Evolutionary conservation across 257 asterid genomes (phyloP).

Genomic region (Capsicum baccatum): DNA sequence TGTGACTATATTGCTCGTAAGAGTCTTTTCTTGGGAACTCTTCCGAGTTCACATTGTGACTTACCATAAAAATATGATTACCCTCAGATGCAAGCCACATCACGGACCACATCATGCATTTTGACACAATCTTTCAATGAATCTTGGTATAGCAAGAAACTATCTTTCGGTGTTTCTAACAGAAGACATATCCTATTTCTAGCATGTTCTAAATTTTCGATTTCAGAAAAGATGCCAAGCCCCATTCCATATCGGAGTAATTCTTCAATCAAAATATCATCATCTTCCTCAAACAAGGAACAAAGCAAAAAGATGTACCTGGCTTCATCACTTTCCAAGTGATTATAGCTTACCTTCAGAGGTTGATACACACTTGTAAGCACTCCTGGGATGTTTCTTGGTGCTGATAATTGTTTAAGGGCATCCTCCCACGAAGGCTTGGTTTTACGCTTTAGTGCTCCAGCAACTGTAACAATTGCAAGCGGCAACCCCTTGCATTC

Average conservation of each 20-base stretch:
- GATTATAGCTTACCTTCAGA: slow-evolving; percentile 28
- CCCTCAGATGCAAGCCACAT: slow-evolving; percentile 28
- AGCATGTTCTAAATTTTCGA: not conserved
- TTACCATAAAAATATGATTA: not conserved
- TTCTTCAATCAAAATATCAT: not conserved
- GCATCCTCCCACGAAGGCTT: slow-evolving; percentile 12
- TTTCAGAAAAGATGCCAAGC: no score
- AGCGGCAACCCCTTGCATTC: slow-evolving; percentile 33
- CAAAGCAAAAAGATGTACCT: slow-evolving; percentile 26
- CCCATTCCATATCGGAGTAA: slow-evolving; percentile 15
- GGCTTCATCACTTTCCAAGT: slow-evolving; percentile 27
- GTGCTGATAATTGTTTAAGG: slow-evolving; percentile 8
- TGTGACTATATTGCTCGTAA: not conserved
- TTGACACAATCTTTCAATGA: not conserved
- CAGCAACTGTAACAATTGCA: slow-evolving; percentile 19
- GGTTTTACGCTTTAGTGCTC: slow-evolving; percentile 6
- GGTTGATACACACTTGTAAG: slow-evolving; percentile 1
- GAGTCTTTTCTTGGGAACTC: slow-evolving; percentile 14
- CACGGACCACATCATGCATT: slow-evolving; percentile 36
- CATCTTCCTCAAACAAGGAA: slow-evolving; percentile 29
- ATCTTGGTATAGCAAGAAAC: slow-evolving; percentile 16
- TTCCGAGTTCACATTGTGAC: slow-evolving; percentile 1
- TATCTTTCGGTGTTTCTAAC: not conserved
- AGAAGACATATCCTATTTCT: not conserved
- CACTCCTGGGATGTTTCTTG: slow-evolving; percentile 6